phyloP scores from a whole-genome alignment of 2,329 filamentous ascomycete genomes.

The Fusarium agapanthi region DNA sequence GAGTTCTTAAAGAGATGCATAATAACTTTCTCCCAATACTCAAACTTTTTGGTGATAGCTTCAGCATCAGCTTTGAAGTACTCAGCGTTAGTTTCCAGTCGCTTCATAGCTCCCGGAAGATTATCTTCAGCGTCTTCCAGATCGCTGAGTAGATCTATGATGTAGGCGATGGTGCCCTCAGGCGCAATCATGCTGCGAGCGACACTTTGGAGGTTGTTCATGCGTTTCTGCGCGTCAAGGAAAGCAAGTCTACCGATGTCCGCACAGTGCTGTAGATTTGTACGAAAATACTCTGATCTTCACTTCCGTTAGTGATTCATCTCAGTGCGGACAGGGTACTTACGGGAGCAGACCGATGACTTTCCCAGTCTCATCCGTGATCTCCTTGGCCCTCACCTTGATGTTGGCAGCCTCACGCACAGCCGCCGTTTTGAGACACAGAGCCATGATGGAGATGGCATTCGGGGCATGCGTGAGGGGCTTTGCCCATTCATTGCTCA shows the following conservation, averaged over 20 bases:
- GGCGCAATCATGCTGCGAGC: not conserved
- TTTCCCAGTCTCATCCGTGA: not conserved
- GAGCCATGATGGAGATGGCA: not conserved
- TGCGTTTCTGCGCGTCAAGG: not conserved
- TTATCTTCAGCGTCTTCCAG: not conserved
- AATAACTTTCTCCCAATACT: not conserved
- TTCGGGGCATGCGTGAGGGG: not conserved
- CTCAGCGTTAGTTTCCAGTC: not conserved
- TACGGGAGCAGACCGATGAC: not conserved
- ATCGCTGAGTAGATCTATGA: not conserved
- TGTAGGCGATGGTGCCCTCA: not conserved
- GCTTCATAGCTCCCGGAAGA: not conserved
- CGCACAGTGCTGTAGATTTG: not conserved
- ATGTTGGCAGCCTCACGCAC: not conserved
- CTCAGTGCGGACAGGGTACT: not conserved
- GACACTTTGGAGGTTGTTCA: not conserved
- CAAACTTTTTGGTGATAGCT: not conserved
- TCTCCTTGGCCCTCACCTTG: not conserved
- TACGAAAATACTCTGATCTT: not conserved
- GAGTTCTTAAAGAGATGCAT: not conserved
- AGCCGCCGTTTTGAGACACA: not conserved
- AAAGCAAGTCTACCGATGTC: not conserved
- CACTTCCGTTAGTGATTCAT: not conserved
- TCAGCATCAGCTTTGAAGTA: not conserved
- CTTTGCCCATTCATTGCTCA: not conserved